phyloP scores from a whole-genome alignment of 768 basidiomycete species.

The Trametes coccinea region DNA sequence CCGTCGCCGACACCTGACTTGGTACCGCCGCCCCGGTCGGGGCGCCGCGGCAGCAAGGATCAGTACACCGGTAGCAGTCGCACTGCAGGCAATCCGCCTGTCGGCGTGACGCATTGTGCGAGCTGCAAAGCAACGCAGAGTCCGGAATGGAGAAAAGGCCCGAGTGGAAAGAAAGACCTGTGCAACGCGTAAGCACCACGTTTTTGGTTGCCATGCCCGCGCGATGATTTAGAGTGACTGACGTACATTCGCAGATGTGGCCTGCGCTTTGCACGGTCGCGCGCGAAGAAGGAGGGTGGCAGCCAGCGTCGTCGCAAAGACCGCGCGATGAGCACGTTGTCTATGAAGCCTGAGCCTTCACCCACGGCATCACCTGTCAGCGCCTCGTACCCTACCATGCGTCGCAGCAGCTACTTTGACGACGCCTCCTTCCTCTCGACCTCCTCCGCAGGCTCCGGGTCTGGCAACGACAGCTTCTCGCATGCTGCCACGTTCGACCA shows the following conservation, averaged over 20 bases:
- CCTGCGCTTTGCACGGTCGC: slow-evolving; percentile 80
- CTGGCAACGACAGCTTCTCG: slow-evolving; percentile 53
- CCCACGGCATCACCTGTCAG: slow-evolving; percentile 37
- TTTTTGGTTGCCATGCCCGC: slow-evolving; percentile 21
- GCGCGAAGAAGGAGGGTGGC: slow-evolving; percentile 84
- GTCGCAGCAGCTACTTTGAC: slow-evolving; percentile 48
- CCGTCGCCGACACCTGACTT: slow-evolving; percentile 31
- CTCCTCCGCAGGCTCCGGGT: slow-evolving; percentile 55
- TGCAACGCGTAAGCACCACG: slow-evolving; percentile 79
- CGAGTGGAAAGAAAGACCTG: slow-evolving; percentile 86
- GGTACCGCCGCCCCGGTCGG: slow-evolving; percentile 51
- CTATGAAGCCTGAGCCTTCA: slow-evolving; percentile 29
- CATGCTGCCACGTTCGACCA: slow-evolving; percentile 44
- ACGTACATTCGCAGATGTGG: slow-evolving; percentile 59
- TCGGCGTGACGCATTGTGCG: slow-evolving; percentile 70
- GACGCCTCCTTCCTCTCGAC: slow-evolving; percentile 45
- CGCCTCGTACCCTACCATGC: slow-evolving; percentile 48
- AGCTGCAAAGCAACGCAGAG: slow-evolving; percentile 82
- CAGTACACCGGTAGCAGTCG: slow-evolving; percentile 46
- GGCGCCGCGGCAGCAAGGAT: slow-evolving; percentile 45
- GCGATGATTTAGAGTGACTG: slow-evolving; percentile 12
- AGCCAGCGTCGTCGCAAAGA: slow-evolving; percentile 66
- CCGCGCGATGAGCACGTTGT: slow-evolving; percentile 40
- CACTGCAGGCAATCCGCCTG: slow-evolving; percentile 63
- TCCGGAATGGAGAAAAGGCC: slow-evolving; percentile 92